Base-by-base conservation (phyloP, 2,329 filamentous ascomycete genomes). In the Fusarium citri region DNA sequence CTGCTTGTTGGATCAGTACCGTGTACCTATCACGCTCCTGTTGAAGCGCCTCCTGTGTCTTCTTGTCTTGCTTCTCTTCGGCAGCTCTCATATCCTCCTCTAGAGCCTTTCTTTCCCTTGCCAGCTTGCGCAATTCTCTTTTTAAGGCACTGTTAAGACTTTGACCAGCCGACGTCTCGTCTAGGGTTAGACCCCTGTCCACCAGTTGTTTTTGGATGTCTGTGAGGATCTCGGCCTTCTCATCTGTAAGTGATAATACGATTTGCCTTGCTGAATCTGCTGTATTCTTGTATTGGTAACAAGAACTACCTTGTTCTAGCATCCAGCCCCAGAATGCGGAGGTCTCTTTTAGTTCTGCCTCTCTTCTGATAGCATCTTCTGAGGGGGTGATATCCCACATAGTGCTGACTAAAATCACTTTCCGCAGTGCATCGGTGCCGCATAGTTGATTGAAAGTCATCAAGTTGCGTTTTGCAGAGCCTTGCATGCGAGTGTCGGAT, bases 251-350 rank as follows among this genome's bases (percentile, higher is more conserved):
- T 4, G 45, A 41, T 1, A 42, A 16, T 8, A 66, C 31, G 12
- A 68, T 68, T 8, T 23, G 9, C 8, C 18, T 46, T 4, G 66
- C 66, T 12, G 66, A 62, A 5, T 47, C 54, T 6, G 14, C 26
- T 2, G 54, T 66, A 9, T 62, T 37, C 4, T 50, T 18, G 16
- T 71, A 57, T 28, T 53, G 51, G 20, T 55, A n/a, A 28, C 56
- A 42, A 5, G 37, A 20, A 30, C 58, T 64, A 4, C 68, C 65
- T 15, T 68, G 47, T 3, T n/a, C 3, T 2, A 66, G 14, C 65
- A 71, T 68, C 55, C 61, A 61, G 6, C 68, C 68, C 68, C 68
- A 71, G 16, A 68, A 68, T 6, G 57, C 61, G 0, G 37, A 12
- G 4, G 55, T 66, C 1, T 60, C 28, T 20, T 40, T 61, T 7